Evolutionary conservation across 1,284 basidiomycete species (phyloP).

Genomic region (Irpex sp.): DNA sequence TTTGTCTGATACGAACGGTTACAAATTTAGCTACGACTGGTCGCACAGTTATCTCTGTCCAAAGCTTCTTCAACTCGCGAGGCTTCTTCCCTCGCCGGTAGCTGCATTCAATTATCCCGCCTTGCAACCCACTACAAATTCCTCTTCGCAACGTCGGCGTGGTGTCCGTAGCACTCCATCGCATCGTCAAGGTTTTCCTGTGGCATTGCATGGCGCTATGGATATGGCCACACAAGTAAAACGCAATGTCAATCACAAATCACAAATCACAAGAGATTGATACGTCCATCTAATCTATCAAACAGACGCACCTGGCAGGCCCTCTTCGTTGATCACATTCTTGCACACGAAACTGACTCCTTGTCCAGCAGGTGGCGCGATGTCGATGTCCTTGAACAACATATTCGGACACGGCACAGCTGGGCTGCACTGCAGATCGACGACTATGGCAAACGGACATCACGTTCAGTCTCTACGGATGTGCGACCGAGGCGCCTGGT

Average conservation of each 20-base stretch:
- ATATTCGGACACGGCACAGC: slow-evolving; percentile 47
- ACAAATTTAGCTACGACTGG: neutral
- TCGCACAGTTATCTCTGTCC: neutral
- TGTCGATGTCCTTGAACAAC: slow-evolving; percentile 39
- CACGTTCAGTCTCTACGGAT: neutral
- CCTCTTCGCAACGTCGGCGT: neutral
- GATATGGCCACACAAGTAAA: neutral
- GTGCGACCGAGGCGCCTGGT: neutral
- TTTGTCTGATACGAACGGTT: neutral
- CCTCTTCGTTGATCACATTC: slow-evolving; percentile 41
- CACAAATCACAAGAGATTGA: neutral
- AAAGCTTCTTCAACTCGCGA: neutral
- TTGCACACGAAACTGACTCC: slow-evolving; percentile 40
- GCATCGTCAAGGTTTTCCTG: neutral
- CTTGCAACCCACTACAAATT: neutral
- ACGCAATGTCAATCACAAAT: neutral
- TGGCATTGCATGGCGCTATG: slow-evolving; percentile 5
- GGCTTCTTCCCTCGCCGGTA: neutral
- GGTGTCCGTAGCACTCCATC: neutral
- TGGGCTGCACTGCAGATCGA: slow-evolving; percentile 52
- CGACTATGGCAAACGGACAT: slow-evolving; percentile 32
- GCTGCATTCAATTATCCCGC: neutral
- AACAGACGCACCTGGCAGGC: slow-evolving; percentile 33
- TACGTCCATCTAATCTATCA: slow-evolving; percentile 2
- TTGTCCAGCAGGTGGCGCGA: slow-evolving; percentile 34